Percentiles rank a stretch among this genome's conserved stretches.
Conservation (phyloP, 192 early-diverging fungal species). For the Endogone sp. region DNA sequence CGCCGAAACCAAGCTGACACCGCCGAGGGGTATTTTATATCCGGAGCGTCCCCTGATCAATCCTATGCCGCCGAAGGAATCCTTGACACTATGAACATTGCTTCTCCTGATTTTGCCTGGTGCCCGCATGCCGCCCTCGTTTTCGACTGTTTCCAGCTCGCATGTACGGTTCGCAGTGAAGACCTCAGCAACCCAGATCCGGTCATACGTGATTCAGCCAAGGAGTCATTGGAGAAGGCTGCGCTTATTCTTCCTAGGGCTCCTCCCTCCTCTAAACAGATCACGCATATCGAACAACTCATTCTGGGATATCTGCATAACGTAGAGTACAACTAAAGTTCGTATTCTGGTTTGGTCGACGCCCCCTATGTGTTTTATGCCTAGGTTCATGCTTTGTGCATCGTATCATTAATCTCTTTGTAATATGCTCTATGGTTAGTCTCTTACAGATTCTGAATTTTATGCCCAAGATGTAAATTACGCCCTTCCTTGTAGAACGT, state of each 20-base stretch:
- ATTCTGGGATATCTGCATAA: background rate
- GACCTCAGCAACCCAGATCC: background rate
- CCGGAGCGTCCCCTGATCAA: background rate
- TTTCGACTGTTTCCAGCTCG: background rate
- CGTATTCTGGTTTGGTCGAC: background rate
- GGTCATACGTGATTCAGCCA: background rate
- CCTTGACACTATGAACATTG: background rate
- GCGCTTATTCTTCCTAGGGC: background rate
- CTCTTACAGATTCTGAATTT: too few species aligned
- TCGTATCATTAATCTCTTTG: too few species aligned
- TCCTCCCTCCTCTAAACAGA: background rate
- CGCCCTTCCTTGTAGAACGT: too few species aligned
- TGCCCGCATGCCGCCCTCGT: background rate
- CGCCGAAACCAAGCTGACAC: background rate
- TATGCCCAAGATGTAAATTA: too few species aligned
- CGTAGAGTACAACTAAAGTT: background rate
- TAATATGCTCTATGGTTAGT: too few species aligned
- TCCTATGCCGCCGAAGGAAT: background rate
- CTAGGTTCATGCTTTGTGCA: background rate
- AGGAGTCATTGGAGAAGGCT: background rate
- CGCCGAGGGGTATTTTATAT: too few species aligned
- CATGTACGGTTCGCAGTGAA: background rate
- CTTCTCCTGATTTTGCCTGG: background rate
- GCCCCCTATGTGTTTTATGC: background rate
- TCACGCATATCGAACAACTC: background rate